These are phyloP conservation scores for Mariannaea sp. DNA, from an alignment of 2,329 filamentous ascomycete genomes.

Conservation along the genomic window DNA sequence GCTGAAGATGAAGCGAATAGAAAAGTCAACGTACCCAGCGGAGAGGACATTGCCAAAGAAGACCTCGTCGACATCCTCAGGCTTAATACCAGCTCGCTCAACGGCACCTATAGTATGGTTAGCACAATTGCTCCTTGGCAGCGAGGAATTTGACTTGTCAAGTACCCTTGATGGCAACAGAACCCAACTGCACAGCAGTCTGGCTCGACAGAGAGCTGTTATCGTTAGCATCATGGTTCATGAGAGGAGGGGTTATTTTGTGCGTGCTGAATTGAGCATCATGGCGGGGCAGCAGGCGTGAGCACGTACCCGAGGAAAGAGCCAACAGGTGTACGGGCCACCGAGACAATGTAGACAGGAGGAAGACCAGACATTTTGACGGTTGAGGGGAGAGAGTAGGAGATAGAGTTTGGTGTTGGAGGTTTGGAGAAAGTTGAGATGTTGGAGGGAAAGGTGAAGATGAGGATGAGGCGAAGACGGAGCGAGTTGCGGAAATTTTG, in stretches of 20 bases:
- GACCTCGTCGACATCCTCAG: conserved; percentile 91
- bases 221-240: conserved; percentile 29
- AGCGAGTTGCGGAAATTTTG: conserved; percentile 24
- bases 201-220: conserved; percentile 84
- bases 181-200: conserved; percentile 83
- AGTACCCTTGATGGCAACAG: conserved; percentile 89
- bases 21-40: conserved; percentile 70
- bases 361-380: conserved; percentile 76
- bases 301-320: conserved; percentile 82
- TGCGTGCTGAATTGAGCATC: background rate
- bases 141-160: background rate
- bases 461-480: conserved; percentile 11
- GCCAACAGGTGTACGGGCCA: conserved; percentile 86
- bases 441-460: conserved; percentile 9
- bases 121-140: background rate
- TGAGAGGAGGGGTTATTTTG: no score
- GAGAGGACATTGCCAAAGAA: conserved; percentile 98
- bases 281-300: background rate
- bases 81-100: conserved; percentile 84
- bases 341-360: conserved; percentile 94
- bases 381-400: conserved; percentile 18
- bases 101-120: conserved; percentile 65
- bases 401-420: conserved; percentile 10
- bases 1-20: background rate
- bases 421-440: conserved; percentile 4